phyloP scores from a whole-genome alignment of 2,329 filamentous ascomycete species.

The Colletotrichum australisinense region DNA sequence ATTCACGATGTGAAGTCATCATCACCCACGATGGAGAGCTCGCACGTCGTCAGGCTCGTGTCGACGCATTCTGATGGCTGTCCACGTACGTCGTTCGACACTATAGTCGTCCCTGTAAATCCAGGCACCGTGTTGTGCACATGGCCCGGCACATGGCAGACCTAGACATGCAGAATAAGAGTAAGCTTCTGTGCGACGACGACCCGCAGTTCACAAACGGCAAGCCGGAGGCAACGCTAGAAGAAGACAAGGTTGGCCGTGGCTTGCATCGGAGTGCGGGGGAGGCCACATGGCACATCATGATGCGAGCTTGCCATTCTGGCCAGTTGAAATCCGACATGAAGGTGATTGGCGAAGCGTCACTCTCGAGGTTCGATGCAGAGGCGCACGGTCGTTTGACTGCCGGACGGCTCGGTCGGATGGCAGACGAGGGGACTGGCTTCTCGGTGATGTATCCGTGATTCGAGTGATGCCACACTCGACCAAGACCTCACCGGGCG shows the following conservation, averaged over 20 bases:
- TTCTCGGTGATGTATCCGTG: neutral
- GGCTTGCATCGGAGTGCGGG: constrained; percentile 9
- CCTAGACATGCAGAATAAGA: neutral
- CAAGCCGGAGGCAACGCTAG: constrained; percentile 1
- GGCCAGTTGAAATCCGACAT: neutral
- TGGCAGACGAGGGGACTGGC: neutral
- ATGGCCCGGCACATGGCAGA: neutral
- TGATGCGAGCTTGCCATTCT: neutral
- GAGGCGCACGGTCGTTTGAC: neutral
- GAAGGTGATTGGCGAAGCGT: constrained; percentile 1
- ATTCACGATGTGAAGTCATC: neutral
- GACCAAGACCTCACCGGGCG: neutral
- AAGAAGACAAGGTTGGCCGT: neutral
- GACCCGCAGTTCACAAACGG: neutral
- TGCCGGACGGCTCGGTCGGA: constrained; percentile 14
- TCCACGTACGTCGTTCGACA: neutral
- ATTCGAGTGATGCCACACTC: neutral
- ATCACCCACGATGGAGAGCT: neutral
- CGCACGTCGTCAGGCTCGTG: neutral
- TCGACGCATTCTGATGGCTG: neutral
- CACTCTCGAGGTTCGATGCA: neutral
- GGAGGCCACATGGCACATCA: neutral
- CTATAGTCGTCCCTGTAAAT: neutral
- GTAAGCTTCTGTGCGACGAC: neutral
- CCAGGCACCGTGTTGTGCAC: neutral